phyloP scores from a whole-genome alignment of 176 grass and related monocot species.

The Lolium multiflorum region DNA sequence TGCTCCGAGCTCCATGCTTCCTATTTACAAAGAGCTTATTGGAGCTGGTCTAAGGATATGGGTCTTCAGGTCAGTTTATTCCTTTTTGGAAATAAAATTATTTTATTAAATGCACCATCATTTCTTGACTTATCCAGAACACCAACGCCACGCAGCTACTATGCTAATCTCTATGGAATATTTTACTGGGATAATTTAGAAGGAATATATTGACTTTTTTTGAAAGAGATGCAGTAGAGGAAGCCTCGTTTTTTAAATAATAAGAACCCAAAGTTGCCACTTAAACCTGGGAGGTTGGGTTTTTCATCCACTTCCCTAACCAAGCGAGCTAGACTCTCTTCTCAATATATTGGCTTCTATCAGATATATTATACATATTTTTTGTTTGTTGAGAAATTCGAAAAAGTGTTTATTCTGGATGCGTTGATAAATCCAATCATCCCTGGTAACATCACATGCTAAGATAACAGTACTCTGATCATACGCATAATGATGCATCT shows the following conservation, averaged over 20 bases:
- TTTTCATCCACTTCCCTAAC: too few species aligned
- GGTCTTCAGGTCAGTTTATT: slow-evolving; percentile 66
- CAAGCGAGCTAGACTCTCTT: too few species aligned
- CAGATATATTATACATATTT: not conserved
- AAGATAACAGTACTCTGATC: not conserved
- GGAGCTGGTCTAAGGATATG: slow-evolving; percentile 70
- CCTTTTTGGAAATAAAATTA: not conserved
- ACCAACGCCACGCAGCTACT: not conserved
- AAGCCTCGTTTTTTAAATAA: too few species aligned
- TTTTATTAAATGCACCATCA: not conserved
- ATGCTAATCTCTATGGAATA: too few species aligned
- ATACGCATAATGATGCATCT: not conserved
- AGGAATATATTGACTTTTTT: not conserved
- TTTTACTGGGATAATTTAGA: not conserved
- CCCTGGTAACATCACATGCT: not conserved
- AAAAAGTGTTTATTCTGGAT: not conserved
- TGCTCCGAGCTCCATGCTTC: slow-evolving; percentile 66
- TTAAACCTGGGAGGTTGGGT: too few species aligned
- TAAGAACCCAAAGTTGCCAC: too few species aligned
- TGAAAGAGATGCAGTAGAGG: too few species aligned
- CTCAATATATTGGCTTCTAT: not conserved
- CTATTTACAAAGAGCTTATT: slow-evolving; percentile 66
- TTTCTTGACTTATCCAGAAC: not conserved
- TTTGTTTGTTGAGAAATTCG: not conserved
- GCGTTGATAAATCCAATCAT: not conserved